Conservation (phyloP, 345 rosid genomes). For the Populus alba region DNA sequence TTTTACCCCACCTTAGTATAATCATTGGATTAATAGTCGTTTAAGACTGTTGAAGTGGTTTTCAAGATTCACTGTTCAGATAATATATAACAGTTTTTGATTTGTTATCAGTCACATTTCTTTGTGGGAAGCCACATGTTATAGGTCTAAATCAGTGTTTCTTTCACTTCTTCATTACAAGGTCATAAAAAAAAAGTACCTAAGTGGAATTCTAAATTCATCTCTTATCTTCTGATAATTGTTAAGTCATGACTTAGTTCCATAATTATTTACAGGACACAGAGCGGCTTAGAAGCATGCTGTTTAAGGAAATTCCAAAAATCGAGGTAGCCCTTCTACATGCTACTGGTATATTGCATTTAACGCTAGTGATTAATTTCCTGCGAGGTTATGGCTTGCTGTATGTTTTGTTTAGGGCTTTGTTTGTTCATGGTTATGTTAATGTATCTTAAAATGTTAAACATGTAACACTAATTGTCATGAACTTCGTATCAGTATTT, state of each 20-base stretch:
- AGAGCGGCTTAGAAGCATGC: conserved; percentile 41
- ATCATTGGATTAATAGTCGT: background rate
- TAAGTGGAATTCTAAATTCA: background rate
- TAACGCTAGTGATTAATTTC: background rate
- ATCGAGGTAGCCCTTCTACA: conserved; percentile 41
- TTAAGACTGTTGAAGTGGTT: background rate
- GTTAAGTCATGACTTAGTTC: conserved; percentile 5
- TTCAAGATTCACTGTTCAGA: background rate
- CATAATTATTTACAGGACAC: conserved; percentile 47
- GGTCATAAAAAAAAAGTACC: background rate
- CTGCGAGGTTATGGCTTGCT: background rate
- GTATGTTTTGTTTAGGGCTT: background rate
- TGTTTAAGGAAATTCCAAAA: conserved; percentile 48
- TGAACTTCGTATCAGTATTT: background rate
- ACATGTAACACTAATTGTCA: background rate
- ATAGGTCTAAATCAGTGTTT: background rate
- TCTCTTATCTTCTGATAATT: conserved; percentile 2
- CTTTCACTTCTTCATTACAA: background rate
- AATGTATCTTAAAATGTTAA: background rate
- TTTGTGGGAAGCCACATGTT: background rate
- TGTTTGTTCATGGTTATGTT: background rate
- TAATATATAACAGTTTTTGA: background rate
- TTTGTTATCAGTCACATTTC: background rate
- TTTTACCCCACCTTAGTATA: background rate
- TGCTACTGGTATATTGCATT: background rate